Percentiles rank a stretch among this genome's conserved stretches.
Evolutionary conservation across 495 filamentous ascomycete genomes (phyloP).

Genomic region (Neurospora sp.): DNA sequence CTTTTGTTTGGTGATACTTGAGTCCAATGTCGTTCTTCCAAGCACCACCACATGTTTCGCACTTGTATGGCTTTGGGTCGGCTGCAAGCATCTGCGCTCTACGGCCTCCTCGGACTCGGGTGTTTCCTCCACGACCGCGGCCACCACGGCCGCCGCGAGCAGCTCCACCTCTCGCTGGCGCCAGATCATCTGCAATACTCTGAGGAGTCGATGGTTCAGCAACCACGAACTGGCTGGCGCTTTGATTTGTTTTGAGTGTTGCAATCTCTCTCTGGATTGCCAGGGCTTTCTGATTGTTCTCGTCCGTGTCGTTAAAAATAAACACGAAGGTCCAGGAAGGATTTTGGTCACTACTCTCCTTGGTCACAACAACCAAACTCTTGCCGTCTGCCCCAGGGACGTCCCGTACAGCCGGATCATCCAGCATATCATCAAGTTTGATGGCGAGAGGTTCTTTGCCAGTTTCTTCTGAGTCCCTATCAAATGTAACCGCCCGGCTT

Average conservation of each 20-base stretch:
- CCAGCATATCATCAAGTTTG: conserved; percentile 5
- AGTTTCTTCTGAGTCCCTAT: background rate
- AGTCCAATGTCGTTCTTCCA: conserved; percentile 46
- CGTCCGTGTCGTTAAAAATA: conserved; percentile 4
- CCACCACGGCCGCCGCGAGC: conserved; percentile 9
- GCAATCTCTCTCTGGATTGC: conserved; percentile 6
- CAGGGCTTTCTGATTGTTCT: conserved; percentile 3
- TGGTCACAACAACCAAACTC: conserved; percentile 6
- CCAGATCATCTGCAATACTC: background rate
- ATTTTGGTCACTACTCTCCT: background rate
- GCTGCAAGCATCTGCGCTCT: conserved; percentile 6
- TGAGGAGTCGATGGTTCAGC: conserved; percentile 3
- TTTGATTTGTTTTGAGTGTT: background rate
- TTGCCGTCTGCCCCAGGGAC: conserved; percentile 9
- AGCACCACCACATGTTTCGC: conserved; percentile 35
- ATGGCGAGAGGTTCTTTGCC: conserved; percentile 9
- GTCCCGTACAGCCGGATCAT: conserved; percentile 6
- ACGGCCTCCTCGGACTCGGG: conserved; percentile 7
- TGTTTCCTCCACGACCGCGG: conserved; percentile 9
- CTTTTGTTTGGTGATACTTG: conserved; percentile 42
- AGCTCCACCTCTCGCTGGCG: background rate
- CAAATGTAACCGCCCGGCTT: conserved; percentile 4
- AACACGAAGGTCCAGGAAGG: conserved; percentile 8
- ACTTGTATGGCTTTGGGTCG: conserved; percentile 23
- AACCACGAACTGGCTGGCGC: background rate